Base-by-base conservation (phyloP, 768 basidiomycete species). In the Serendipita sp. region DNA sequence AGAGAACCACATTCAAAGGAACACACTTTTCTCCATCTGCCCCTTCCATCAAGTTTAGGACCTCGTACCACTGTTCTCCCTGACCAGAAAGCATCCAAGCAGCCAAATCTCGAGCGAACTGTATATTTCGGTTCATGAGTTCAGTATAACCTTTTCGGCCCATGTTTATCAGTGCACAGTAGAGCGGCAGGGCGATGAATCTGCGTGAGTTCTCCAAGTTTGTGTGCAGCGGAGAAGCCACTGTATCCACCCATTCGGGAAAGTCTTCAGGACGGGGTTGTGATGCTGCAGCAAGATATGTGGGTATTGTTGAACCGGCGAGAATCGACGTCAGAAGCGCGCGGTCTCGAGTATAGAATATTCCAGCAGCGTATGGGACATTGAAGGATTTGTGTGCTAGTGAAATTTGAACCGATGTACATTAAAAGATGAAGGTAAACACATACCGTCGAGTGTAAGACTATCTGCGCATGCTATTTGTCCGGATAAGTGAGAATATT, bases 171-270 rank as follows among this genome's bases (percentile, higher is more conserved):
- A 79, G 69, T 23, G 73, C 71, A 2, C 75, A 72, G 65, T 73
- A 74, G 11, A 79, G 58, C 0, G 76, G 75, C 13, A 79, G 68
- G 0, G 75, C 75, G 6, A 76, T 70, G 68, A 78, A 77, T 10
- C 77, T 69, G 10, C 76, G 67, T 1, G 74, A 75, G 67, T 78
- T 79, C 64, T 79, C 77, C 50, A 78, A 70, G 37, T 69, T 69
- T 36, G 72, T 67, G 66, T 76, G 75, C 23, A 77, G 69, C 1
- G 77, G 76, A 23, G 69, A 71, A 0, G 73, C 71, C 10, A 77
- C 67, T 64, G 44, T 44, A 44, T 11, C 13, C 52, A 29, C 66
- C 66, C 60, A 71, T 11, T 58, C 55, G 46, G 11, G 63, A 3
- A n/a, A 44, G 36, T 8, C 27, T 16, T n/a, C 11, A 29, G 16